phyloP scores from a whole-genome alignment of 306 rosid species.

The Castanopsis chinensis region DNA sequence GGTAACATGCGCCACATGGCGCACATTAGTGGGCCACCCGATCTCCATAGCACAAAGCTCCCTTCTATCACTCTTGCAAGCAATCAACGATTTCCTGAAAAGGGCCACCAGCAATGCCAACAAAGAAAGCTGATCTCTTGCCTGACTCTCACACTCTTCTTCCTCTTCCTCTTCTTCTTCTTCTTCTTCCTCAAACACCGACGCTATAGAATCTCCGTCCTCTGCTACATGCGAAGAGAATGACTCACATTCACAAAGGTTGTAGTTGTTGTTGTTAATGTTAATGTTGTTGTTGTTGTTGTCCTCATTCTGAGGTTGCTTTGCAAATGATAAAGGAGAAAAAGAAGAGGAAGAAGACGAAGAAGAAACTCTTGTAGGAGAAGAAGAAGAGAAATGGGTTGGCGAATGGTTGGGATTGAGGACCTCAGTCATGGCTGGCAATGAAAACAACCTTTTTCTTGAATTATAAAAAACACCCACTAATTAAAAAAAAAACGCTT shows the following conservation, averaged over 20 bases:
- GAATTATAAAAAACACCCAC: conserved; percentile 22
- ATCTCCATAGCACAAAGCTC: conserved; percentile 65
- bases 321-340: conserved; percentile 9
- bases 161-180: conserved; percentile 15
- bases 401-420: conserved; percentile 45
- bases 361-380: conserved; percentile 37
- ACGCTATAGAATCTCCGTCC: conserved; percentile 19
- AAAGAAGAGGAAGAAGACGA: conserved; percentile 33
- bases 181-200: conserved; percentile 20
- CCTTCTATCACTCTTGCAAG: conserved; percentile 48
- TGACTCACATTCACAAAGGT: conserved; percentile 13
- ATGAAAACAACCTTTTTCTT: conserved; percentile 45
- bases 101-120: conserved; percentile 53
- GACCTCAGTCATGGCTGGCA: conserved; percentile 84
- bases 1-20: conserved; percentile 94
- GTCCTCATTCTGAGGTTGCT: conserved; percentile 28
- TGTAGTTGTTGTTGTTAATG: background rate
- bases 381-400: conserved; percentile 39
- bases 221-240: conserved; percentile 29
- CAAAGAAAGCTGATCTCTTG: conserved; percentile 52
- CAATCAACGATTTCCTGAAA: conserved; percentile 57
- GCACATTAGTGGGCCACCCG: conserved; percentile 78
- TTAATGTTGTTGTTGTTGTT: background rate
- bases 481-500: background rate
- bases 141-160: conserved; percentile 17